Base-by-base conservation (phyloP, 2,329 filamentous ascomycete genomes). In the Pseudopithomyces chartarum region DNA sequence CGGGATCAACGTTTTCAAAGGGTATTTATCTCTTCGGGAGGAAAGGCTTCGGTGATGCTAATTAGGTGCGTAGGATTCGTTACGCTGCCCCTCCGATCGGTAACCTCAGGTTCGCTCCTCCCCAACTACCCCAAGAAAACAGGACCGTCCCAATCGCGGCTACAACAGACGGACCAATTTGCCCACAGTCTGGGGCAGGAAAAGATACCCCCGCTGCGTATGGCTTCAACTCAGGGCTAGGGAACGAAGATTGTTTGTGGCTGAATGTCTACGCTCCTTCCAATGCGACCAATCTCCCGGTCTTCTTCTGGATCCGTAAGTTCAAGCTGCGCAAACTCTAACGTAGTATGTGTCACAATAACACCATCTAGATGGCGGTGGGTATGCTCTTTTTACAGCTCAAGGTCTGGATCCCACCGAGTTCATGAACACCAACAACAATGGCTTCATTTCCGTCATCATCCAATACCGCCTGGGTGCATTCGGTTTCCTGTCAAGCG, bases 401-500 rank as follows among this genome's bases (percentile, higher is more conserved):
- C 61, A 60, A 7, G 68, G 67, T 33, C 63, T 73, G 20, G 64
- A 74, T 51, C 68, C 70, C 1, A 69, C 65, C 19, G 67, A 72
- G 34, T 66, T 73, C 46, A 69, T 73, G 64, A 58, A 57, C 26
- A 66, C 77, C n/a, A 85, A 84, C 44, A 69, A 72, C 34, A 74
- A 74, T 23, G 64, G 78, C 69, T 59, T 87, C 46, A 74, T 88
- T 13, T 79, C 84, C 52, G 84, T 87, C 47, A 84, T 83, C 63
- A 86, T 87, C 69, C 47, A 50, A 8, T 50, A 50, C 8, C 47
- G 47, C 11, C 83, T 90, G 6, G 86, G 85, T 0, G 74, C 84
- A 0, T 84, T 84, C 63, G 87, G 87, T 0, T 90, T 89, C 62
- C 78, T 90, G 1, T 82, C 85, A 0, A 82, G 85, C 45, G 80